phyloP scores from a whole-genome alignment of 768 basidiomycete genomes.

The Brasilioporus rufonigricans region DNA sequence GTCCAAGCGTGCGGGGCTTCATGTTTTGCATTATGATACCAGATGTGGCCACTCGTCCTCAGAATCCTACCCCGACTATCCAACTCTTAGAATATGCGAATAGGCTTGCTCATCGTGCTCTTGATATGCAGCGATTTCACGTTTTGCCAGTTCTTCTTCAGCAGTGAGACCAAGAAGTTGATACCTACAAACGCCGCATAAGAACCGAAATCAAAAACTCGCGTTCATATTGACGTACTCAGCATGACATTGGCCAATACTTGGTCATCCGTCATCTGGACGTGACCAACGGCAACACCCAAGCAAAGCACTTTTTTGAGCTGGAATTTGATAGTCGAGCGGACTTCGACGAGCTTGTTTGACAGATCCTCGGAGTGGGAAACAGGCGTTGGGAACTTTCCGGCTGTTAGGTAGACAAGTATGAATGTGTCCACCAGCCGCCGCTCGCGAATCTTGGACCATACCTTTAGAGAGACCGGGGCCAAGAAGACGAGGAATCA shows the following conservation, averaged over 20 bases:
- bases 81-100: constrained; percentile 78
- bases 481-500: constrained; percentile 98
- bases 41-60: constrained; percentile 21
- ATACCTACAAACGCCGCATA: constrained; percentile 58
- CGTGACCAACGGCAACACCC: constrained; percentile 97
- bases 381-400: constrained; percentile 98
- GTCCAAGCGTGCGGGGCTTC: constrained; percentile 99
- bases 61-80: constrained; percentile 14
- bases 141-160: constrained; percentile 99
- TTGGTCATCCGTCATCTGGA: constrained; percentile 97
- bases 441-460: background rate
- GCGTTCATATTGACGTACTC: constrained; percentile 47
- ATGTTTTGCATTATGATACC: constrained; percentile 78
- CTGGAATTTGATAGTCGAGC: constrained; percentile 99
- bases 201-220: background rate
- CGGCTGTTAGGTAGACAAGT: constrained; percentile 52
- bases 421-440: background rate
- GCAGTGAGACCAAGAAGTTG: constrained; percentile 98
- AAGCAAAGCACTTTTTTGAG: constrained; percentile 98
- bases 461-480: constrained; percentile 98
- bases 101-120: constrained; percentile 98
- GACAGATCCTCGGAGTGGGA: constrained; percentile 86
- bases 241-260: constrained; percentile 98
- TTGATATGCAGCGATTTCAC: constrained; percentile 99
- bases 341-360: constrained; percentile 92